Evolutionary conservation across 768 basidiomycete species (phyloP).

Genomic region (Boletellus ananas): DNA sequence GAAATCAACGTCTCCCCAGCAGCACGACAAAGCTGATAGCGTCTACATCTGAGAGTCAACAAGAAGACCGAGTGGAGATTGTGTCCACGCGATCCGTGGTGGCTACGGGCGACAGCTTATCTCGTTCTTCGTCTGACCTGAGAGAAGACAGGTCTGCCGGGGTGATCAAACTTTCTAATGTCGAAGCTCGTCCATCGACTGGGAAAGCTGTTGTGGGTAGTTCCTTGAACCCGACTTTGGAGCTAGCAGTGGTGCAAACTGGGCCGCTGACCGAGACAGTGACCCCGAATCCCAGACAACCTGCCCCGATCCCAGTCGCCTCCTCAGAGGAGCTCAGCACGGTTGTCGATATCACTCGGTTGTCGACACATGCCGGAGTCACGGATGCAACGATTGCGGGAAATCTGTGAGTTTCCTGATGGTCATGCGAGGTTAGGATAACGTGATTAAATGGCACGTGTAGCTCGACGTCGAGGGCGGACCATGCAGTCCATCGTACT

Average conservation of each 20-base stretch:
- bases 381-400: neutral
- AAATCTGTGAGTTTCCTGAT: conserved; percentile 2
- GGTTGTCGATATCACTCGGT: neutral
- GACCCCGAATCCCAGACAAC: neutral
- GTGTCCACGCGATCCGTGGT: neutral
- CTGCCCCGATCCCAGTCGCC: neutral
- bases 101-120: neutral
- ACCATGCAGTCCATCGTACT: neutral
- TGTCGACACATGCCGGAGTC: neutral
- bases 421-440: neutral
- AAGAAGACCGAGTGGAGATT: neutral
- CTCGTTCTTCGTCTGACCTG: neutral
- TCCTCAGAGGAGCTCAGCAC: neutral
- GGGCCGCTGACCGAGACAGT: neutral
- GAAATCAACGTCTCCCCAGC: neutral
- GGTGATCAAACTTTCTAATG: neutral
- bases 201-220: neutral
- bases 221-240: neutral
- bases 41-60: neutral
- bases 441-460: neutral
- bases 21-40: neutral
- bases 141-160: neutral
- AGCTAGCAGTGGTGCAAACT: neutral
- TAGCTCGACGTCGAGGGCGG: neutral
- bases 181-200: neutral